Evolutionary conservation across 805 yeast species (phyloP).

Genomic region (Metschnikowia proteae): DNA sequence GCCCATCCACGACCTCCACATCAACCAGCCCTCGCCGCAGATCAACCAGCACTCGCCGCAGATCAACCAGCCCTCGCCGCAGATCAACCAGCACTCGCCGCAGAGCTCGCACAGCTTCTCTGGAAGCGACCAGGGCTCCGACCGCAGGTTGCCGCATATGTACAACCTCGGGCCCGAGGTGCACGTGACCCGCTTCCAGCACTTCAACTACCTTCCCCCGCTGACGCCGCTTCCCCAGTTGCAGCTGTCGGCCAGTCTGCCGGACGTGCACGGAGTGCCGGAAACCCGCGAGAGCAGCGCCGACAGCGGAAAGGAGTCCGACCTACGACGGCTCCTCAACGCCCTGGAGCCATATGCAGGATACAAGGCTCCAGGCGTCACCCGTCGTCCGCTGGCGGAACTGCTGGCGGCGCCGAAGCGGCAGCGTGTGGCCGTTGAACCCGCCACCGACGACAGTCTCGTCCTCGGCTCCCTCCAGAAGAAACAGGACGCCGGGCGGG

Average conservation of each 20-base stretch:
- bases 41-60: background rate
- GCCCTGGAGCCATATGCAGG: slow-evolving; percentile 12
- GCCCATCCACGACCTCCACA: background rate
- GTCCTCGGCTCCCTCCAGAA: slow-evolving; percentile 69
- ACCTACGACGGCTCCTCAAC: slow-evolving; percentile 45
- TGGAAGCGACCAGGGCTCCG: background rate
- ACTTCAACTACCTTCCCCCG: slow-evolving; percentile 73
- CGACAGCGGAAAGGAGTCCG: slow-evolving; percentile 32
- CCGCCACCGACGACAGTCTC: slow-evolving; percentile 52
- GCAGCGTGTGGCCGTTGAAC: background rate
- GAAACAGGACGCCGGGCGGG: too few species aligned
- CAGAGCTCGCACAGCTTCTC: background rate
- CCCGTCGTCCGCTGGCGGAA: slow-evolving; percentile 13
- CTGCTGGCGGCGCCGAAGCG: slow-evolving; percentile 5
- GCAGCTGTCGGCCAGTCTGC: slow-evolving; percentile 52
- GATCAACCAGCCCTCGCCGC: background rate
- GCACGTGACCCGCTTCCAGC: slow-evolving; percentile 39
- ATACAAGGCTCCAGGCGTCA: background rate
- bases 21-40: background rate
- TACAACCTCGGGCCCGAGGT: slow-evolving; percentile 14
- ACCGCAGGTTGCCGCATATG: slow-evolving; percentile 1
- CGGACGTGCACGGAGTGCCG: slow-evolving; percentile 21
- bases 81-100: background rate
- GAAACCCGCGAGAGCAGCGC: background rate
- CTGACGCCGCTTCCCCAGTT: slow-evolving; percentile 66